Evolutionary conservation across 306 rosid genomes (phyloP), one percentile per base, ranked within the genome.

Genomic region (Boehmeria nivea): DNA sequence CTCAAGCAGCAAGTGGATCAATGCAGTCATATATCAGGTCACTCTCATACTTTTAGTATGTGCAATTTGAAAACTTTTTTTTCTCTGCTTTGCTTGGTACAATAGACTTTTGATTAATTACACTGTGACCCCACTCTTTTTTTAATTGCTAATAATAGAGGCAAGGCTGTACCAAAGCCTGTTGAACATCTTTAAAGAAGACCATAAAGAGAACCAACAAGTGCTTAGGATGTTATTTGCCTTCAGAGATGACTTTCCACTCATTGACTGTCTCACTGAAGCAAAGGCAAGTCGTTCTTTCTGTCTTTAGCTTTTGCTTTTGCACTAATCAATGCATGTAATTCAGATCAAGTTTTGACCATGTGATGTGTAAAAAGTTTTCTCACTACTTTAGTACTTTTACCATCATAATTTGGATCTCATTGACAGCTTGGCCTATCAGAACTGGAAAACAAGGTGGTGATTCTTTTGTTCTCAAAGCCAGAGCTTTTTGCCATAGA

Each of bases 391-490:
- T 33, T 33, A 33, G 38, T 33, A 11, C 5, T 33, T 33, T 33
- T 33, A 33, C 7, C n/a, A n/a, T n/a, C n/a, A n/a, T n/a, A n/a
- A n/a, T 28, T 56, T 42, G 46, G 39, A 6, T 59, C 3, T 50
- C 15, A 13, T 61, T 64, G 12, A 56, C 84, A 85, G 94, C 24
- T 79, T 54, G 73, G 80, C 34, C 73, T 81, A 51, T 27, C 78
- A 54, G 76, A 72, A 34, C 70, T 85, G 60, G 66, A 74, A 51
- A 60, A 63, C 64, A 74, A 74, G 82, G 63, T 51, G 46, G 80
- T 81, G 14, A 20, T 85, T 51, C 63, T 85, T 54, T 54, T 85
- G 61, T 66, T 81, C 69, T 59, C 94, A 54, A 71, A 72, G 71
- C 78, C 86, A 40, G 76, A 68, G 62, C 45, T 68, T 38, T 69